Conservation (phyloP, 2,329 filamentous ascomycete species). For the Coniochaeta ligniaria region DNA sequence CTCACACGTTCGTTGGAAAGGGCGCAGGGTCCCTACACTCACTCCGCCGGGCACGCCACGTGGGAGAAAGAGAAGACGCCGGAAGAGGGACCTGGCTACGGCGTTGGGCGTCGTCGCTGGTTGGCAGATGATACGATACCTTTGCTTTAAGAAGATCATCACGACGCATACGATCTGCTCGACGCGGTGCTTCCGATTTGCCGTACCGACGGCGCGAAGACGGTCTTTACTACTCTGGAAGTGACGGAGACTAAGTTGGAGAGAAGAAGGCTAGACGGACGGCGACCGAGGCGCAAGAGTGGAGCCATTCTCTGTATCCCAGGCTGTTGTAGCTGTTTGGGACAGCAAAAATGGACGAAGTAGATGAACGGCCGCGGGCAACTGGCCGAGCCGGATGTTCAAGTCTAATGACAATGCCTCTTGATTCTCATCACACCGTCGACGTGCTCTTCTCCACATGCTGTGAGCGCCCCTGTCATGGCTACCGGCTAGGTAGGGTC, state of each 20-base stretch:
- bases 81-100: neutral
- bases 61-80: neutral
- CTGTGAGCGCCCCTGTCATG: neutral
- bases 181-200: neutral
- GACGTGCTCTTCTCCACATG: too few relatives aligned
- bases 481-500: neutral
- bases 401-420: neutral
- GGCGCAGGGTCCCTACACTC: neutral
- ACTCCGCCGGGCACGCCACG: neutral
- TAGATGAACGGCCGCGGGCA: neutral
- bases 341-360: neutral
- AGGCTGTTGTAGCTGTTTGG: neutral
- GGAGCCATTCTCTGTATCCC: neutral
- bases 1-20: neutral
- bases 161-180: neutral
- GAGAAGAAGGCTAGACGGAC: neutral
- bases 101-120: neutral
- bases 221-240: constrained; percentile 1
- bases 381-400: neutral
- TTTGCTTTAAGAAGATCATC: neutral
- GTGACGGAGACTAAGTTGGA: neutral
- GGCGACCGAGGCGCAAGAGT: neutral
- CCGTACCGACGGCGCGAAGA: neutral
- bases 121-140: neutral
- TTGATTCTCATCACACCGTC: neutral